Base-by-base conservation (phyloP, 805 yeast genomes). In the Metschnikowia arizonensis region DNA sequence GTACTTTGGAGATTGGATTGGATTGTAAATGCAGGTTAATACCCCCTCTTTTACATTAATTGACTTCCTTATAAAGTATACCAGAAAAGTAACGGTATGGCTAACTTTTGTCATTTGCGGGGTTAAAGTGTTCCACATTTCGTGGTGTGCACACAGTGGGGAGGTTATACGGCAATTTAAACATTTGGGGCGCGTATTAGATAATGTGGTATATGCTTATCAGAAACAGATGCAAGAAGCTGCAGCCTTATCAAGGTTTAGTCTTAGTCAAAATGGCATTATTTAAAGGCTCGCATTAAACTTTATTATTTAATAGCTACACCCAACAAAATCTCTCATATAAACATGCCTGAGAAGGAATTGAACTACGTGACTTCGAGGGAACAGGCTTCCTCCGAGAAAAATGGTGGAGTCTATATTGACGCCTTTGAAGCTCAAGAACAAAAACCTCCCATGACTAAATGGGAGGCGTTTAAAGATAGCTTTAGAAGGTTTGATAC, bases 261-360 rank as follows among this genome's bases (percentile, higher is more conserved):
- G n/a, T n/a, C n/a, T n/a, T n/a, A n/a, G n/a, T n/a, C n/a, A n/a
- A n/a, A n/a, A n/a, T n/a, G n/a, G n/a, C n/a, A n/a, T n/a, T n/a
- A n/a, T n/a, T n/a, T n/a, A n/a, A n/a, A n/a, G n/a, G n/a, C n/a
- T n/a, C n/a, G n/a, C n/a, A n/a, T n/a, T n/a, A n/a, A n/a, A n/a
- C n/a, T n/a, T n/a, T n/a, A n/a, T n/a, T n/a, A n/a, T n/a, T n/a
- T n/a, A n/a, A n/a, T n/a, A n/a, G n/a, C n/a, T n/a, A n/a, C n/a
- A n/a, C n/a, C n/a, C n/a, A n/a, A n/a, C 21, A n/a, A n/a, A 7
- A 12, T 33, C 17, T 3, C 11, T 19, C 15, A n/a, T 11, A 30
- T 11, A 30, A 24, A 29, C 5, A 68, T 69, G 74, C 68, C 67
- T 31, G 69, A 62, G 52, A 71, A 71, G 58, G 76, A 71, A 52